phyloP scores from a whole-genome alignment of 140 eudicot genomes.

The Eryngium alpinum region DNA sequence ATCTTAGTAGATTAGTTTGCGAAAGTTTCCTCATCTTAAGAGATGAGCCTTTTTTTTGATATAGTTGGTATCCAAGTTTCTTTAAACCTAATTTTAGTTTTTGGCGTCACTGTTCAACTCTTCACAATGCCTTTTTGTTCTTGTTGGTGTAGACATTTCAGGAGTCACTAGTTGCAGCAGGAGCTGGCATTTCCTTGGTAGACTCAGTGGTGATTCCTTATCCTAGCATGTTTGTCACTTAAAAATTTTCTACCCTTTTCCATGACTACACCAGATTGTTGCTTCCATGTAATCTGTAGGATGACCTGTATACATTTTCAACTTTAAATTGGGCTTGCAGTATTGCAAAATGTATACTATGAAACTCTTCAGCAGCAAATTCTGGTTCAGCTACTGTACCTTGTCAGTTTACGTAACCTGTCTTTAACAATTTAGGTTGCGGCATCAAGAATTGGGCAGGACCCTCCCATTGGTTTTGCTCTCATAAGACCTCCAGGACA shows the following conservation, averaged over 20 bases:
- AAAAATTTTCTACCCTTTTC: constrained; percentile 10
- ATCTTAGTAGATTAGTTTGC: background rate
- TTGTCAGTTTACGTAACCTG: background rate
- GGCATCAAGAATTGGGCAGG: constrained; percentile 52
- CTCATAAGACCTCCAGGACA: constrained; percentile 96
- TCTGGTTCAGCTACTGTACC: background rate
- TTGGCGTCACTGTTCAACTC: background rate
- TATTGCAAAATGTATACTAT: background rate
- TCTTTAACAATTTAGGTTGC: constrained; percentile 42
- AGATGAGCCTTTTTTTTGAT: background rate
- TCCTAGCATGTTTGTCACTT: constrained; percentile 28
- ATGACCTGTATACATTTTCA: background rate
- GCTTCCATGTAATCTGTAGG: background rate
- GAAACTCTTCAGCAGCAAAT: background rate
- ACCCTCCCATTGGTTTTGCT: constrained; percentile 90
- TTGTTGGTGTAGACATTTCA: constrained; percentile 67
- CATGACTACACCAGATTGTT: background rate
- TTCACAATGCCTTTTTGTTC: background rate
- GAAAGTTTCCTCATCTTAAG: background rate
- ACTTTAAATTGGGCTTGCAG: too few species aligned
- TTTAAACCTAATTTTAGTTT: background rate
- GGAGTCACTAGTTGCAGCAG: constrained; percentile 87
- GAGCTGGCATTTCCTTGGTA: constrained; percentile 88
- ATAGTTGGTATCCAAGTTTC: background rate
- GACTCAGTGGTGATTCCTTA: constrained; percentile 87